These are phyloP conservation scores for Fusarium hainanense DNA, from an alignment of 2,329 filamentous ascomycete species.

Conservation along the genomic window DNA sequence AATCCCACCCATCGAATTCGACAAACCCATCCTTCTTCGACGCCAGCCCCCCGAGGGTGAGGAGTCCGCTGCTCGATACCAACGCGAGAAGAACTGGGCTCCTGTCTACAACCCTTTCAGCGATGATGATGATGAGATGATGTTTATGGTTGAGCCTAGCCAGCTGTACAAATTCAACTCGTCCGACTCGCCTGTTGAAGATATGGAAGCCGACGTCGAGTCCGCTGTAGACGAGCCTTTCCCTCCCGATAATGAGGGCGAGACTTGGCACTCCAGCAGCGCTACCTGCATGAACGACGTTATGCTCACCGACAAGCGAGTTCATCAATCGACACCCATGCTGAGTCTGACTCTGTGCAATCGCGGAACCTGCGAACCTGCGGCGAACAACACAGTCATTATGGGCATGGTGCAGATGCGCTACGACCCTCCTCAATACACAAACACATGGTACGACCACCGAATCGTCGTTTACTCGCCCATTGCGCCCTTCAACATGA, in stretches of 20 bases:
- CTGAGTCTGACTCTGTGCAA: constrained; percentile 40
- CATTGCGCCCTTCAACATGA: constrained; percentile 32
- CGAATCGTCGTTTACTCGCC: constrained; percentile 40
- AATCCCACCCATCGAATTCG: constrained; percentile 34
- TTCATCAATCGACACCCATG: constrained; percentile 43
- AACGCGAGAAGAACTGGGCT: constrained; percentile 42
- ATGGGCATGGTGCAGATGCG: constrained; percentile 43
- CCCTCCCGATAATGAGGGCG: constrained; percentile 25
- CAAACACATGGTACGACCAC: constrained; percentile 41
- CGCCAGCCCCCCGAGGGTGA: constrained; percentile 31
- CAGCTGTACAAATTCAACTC: constrained; percentile 32
- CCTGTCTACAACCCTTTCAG: constrained; percentile 34
- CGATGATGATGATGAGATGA: constrained; percentile 37
- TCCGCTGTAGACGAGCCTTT: constrained; percentile 38
- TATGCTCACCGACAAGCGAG: constrained; percentile 37
- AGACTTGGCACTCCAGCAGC: constrained; percentile 37
- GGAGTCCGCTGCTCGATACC: constrained; percentile 28
- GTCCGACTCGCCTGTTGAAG: constrained; percentile 15
- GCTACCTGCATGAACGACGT: constrained; percentile 40
- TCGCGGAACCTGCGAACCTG: constrained; percentile 33
- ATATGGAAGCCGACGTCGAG: constrained; percentile 27
- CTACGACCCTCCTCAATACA: constrained; percentile 37
- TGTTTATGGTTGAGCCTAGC: constrained; percentile 41
- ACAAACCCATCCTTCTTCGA: constrained; percentile 31
- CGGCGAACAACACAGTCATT: constrained; percentile 35